A percentile compares a stretch with the other conserved stretches of the same genome.
Evolutionary conservation across 331 rosid genomes (phyloP).

Genomic region (Phaseolus coccineus): DNA sequence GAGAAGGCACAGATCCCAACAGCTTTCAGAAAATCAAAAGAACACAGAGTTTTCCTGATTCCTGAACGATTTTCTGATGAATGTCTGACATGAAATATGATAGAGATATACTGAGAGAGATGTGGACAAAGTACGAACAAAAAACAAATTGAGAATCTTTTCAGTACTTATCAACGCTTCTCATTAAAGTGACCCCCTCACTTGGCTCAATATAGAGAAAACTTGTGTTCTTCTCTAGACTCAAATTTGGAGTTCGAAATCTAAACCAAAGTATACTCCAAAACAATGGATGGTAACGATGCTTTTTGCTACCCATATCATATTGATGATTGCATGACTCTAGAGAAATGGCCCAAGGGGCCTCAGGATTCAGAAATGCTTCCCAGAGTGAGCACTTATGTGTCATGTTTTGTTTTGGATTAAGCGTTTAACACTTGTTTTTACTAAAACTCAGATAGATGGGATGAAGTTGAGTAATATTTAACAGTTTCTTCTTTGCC

Average conservation of each 20-base stretch:
- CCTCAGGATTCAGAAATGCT: conserved; percentile 55
- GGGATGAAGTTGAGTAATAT: neutral
- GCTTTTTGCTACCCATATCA: conserved; percentile 71
- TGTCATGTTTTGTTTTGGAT: conserved; percentile 1
- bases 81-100: conserved; percentile 62
- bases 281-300: conserved; percentile 59
- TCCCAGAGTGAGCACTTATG: conserved; percentile 57
- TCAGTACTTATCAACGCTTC: conserved; percentile 59
- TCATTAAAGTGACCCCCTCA: conserved; percentile 51
- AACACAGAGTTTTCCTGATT: conserved; percentile 79
- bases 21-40: conserved; percentile 71
- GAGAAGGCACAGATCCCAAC: conserved; percentile 77
- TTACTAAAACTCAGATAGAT: neutral
- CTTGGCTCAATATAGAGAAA: conserved; percentile 48
- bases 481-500: conserved; percentile 10
- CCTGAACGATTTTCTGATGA: conserved; percentile 82
- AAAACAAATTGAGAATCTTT: conserved; percentile 76
- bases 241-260: conserved; percentile 30
- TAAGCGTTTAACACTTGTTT: conserved; percentile 18
- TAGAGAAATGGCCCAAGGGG: conserved; percentile 49
- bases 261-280: conserved; percentile 21
- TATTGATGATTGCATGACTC: conserved; percentile 57
- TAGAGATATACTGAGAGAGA: conserved; percentile 35
- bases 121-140: conserved; percentile 45
- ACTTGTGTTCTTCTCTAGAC: conserved; percentile 29